Percentiles rank a stretch among this genome's conserved stretches.
Evolutionary conservation across 2,329 filamentous ascomycete species (phyloP).

Genomic region (Tolypocladium cylindrosporum): DNA sequence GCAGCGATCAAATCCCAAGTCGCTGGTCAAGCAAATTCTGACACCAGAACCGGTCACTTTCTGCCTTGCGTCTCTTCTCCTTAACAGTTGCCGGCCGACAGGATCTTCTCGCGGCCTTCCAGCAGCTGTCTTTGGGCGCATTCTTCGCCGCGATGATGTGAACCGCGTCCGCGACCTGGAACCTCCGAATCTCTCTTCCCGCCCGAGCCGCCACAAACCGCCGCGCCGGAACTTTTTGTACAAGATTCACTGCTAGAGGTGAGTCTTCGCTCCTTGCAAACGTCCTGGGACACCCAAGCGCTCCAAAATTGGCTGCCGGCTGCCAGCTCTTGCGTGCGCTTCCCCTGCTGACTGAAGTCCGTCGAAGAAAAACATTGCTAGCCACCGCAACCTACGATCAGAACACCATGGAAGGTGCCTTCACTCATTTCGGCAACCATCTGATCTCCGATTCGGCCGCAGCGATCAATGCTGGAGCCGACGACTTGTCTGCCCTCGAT

Average conservation of each 20-base stretch:
- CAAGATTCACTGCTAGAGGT: slow-evolving; percentile 4
- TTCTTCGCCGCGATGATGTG: slow-evolving; percentile 28
- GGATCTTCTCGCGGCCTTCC: neutral
- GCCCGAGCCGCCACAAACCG: slow-evolving; percentile 14
- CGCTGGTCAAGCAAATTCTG: slow-evolving; percentile 2
- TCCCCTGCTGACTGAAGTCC: slow-evolving; percentile 1
- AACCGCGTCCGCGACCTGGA: slow-evolving; percentile 19
- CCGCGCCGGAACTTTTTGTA: slow-evolving; percentile 6
- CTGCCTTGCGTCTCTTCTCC: neutral
- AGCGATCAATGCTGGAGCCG: slow-evolving; percentile 79
- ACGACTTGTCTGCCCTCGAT: slow-evolving; percentile 61
- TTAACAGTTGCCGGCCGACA: neutral
- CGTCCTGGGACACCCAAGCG: neutral
- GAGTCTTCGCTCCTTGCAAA: neutral
- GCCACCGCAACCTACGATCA: slow-evolving; percentile 2
- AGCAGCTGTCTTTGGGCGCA: slow-evolving; percentile 7
- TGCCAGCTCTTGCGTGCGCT: neutral
- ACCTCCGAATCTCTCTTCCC: slow-evolving; percentile 17
- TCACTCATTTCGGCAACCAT: slow-evolving; percentile 81
- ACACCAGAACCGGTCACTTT: neutral
- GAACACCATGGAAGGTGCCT: slow-evolving; percentile 69
- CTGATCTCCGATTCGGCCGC: slow-evolving; percentile 74
- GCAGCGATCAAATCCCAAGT: slow-evolving; percentile 4
- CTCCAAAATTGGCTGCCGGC: neutral
- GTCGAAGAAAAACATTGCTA: slow-evolving; percentile 1